Percentiles rank a stretch among this genome's conserved stretches.
Evolutionary conservation across 139 green algal species (phyloP).

Genomic region (Chlorella vulgaris): DNA sequence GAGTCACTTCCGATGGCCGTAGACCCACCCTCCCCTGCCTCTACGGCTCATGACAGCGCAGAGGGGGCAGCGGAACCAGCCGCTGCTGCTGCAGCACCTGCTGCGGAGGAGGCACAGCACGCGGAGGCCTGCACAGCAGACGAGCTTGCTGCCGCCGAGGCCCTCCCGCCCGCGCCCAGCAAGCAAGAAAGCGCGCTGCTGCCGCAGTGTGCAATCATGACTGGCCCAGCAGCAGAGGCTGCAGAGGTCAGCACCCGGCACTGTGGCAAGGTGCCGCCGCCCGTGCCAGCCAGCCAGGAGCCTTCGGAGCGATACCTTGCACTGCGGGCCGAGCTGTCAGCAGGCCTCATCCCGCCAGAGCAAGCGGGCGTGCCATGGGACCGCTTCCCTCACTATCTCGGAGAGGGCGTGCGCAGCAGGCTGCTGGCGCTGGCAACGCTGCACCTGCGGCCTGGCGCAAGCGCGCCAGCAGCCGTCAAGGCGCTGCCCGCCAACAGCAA

Average conservation of each 20-base stretch:
- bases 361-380: constrained; percentile 16
- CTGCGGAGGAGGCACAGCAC: background rate
- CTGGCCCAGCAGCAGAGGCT: background rate
- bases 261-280: background rate
- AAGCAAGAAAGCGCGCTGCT: constrained; percentile 5
- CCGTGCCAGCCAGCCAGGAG: background rate
- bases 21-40: background rate
- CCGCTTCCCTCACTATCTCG: constrained; percentile 39
- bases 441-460: constrained; percentile 13
- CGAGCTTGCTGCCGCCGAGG: background rate
- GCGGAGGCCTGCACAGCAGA: background rate
- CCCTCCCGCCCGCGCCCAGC: background rate
- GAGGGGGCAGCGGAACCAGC: background rate
- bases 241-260: constrained; percentile 5
- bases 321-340: background rate
- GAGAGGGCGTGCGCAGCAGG: constrained; percentile 23
- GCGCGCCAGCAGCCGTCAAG: constrained; percentile 12
- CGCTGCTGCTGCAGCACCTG: background rate
- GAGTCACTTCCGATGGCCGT: background rate
- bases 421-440: constrained; percentile 37
- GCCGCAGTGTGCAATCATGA: constrained; percentile 31
- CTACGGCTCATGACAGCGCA: background rate
- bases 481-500: constrained; percentile 39
- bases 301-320: background rate
- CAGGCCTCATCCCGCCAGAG: background rate